Evolutionary conservation across 768 basidiomycete species (phyloP), one percentile per base, ranked within the genome.

Genomic region (Pisolithus albus): DNA sequence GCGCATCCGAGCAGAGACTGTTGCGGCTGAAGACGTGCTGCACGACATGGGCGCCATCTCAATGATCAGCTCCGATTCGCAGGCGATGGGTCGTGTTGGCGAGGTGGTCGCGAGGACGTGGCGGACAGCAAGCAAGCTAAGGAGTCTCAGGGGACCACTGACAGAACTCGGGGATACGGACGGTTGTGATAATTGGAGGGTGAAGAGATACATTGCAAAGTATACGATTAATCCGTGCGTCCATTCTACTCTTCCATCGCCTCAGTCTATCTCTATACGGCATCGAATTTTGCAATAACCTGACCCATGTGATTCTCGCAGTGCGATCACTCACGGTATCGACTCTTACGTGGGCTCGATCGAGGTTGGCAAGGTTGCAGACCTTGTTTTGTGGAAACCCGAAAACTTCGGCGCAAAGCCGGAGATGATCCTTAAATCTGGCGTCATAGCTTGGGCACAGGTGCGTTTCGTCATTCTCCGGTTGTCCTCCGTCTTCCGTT

Each of bases 11-110:
- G 92, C 83, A 0, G 95, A 98, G 72, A 99, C 96, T 0, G 86
- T 98, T 41, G 96, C 96, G 0, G 96, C 96, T 1, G 96, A 99
- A 67, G 96, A 99, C 63, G 87, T 98, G 16, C 72, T 96, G 28
- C 92, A 95, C 39, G 93, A 95, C 61, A 79, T 69, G 1, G 96
- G 96, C 3, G 93, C 96, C 2, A 96, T 99, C 40, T 88, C 92
- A 3, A 97, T 98, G 83, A 94, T 97, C 58, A 89, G 86, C 57
- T 92, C 90, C 2, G 96, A 99, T 65, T 87, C 92, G 2, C 96
- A 97, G 67, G 96, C 96, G 0, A 98, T 99, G 96, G 94, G 95
- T 9, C 82, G 95, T 16, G 92, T 99, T 6, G 96, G 92, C 9
- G 96, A 99, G 66, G 95, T 98, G 15, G 72, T 92, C 2, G 80